Base-by-base conservation (phyloP, 371 early-diverging fungal species). In the Polyrhizophydium stewartii region DNA sequence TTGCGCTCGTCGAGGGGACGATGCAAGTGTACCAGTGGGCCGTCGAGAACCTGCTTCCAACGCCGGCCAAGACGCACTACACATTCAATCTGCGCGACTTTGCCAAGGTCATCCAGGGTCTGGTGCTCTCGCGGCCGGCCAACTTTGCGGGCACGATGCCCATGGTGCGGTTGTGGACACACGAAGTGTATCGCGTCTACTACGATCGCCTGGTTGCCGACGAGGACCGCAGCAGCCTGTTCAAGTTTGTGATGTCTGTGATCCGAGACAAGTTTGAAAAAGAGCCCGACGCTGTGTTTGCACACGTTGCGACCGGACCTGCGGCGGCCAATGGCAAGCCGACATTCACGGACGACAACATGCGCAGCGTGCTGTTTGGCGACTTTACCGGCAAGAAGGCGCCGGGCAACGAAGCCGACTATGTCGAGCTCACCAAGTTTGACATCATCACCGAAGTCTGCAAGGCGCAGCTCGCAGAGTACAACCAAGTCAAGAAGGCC, bases 41-140 rank as follows among this genome's bases (percentile, higher is more conserved):
- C 0, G 68, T 75, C 9, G 65, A 59, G 2, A 80, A 77, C 56
- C 66, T 83, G 58, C 68, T 83, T 3, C 84, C 84, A 0, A 81
- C 84, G 1, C 84, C 84, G 0, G 81, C 79, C n/a, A 83, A 83
- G 56, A 81, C 78, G 0, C 84, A 83, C 64, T 83, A 83, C 64
- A 83, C 81, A 10, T 83, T 83, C 69, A 83, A 83, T 61, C 65
- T 83, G 25, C 64, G 84, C 24, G 84, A 83, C 64, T 81, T 81
- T 57, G 65, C 79, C 0, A 61, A 70, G 31, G 81, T 83, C 16
- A 70, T 83, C 17, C 84, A 83, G 59, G 84, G 84, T 56, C 38
- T 83, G 1, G 68, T 71, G 16, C 71, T 79, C 2, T 72, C 78
- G 17, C 60, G 61, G 22, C 81, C 81, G 6, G 49, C 53, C 10